Evolutionary conservation across 495 filamentous ascomycete genomes (phyloP).

Genomic region (Stereocaulon alpinum): DNA sequence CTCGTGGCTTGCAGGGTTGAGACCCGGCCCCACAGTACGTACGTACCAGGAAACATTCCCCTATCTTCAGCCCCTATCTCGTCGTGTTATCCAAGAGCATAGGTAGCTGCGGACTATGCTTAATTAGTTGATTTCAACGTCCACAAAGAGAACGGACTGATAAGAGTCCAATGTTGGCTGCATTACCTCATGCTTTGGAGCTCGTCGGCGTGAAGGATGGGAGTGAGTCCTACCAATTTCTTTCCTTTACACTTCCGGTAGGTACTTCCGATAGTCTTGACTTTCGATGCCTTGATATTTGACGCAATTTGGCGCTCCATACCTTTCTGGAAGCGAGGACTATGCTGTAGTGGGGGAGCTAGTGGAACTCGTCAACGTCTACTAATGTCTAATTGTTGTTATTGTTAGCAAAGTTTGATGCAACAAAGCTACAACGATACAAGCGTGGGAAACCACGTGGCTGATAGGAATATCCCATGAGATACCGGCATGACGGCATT

Average conservation of each 20-base stretch:
- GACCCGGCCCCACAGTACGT: neutral
- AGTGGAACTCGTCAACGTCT: too few species aligned
- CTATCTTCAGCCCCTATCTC: neutral
- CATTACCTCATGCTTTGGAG: neutral
- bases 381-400: too few species aligned
- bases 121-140: too few species aligned
- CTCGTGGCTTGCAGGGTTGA: constrained; percentile 8
- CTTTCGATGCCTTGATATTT: neutral
- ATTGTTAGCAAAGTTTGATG: too few species aligned
- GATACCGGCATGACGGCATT: too few species aligned
- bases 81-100: too few species aligned
- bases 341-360: too few species aligned
- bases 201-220: neutral
- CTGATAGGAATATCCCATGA: too few species aligned
- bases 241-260: neutral
- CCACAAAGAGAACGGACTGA: too few species aligned
- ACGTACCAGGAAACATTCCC: neutral
- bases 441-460: too few species aligned
- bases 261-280: neutral
- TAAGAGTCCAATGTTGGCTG: neutral
- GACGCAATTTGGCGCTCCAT: neutral
- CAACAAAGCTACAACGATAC: too few species aligned
- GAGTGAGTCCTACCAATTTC: neutral
- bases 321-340: neutral
- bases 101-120: too few species aligned